These are phyloP conservation scores for Glebionis coronaria DNA, from an alignment of 129 eudicot species.

Conservation along the genomic window DNA sequence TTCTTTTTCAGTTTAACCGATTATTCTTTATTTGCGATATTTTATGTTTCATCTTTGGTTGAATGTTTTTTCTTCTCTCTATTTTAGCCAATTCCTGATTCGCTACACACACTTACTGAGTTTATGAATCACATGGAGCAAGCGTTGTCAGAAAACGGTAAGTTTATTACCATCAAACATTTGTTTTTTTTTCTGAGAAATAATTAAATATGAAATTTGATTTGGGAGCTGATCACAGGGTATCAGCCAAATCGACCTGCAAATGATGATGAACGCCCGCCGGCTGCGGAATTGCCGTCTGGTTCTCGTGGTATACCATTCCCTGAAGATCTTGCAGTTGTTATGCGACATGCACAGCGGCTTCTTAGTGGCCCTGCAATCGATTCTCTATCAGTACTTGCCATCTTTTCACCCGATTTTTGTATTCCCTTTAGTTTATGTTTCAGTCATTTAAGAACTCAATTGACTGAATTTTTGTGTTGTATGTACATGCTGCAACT, in stretches of 20 bases:
- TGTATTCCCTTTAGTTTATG: neutral
- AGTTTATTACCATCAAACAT: neutral
- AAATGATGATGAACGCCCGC: slow-evolving; percentile 27
- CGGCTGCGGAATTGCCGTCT: slow-evolving; percentile 55
- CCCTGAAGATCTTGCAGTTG: slow-evolving; percentile 59
- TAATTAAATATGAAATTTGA: neutral
- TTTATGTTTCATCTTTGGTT: slow-evolving; percentile 8
- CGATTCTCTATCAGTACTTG: slow-evolving; percentile 69
- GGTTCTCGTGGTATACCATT: slow-evolving; percentile 62
- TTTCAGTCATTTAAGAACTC: too few species aligned
- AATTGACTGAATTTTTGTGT: too few species aligned
- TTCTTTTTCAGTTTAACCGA: neutral
- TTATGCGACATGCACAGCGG: slow-evolving; percentile 65
- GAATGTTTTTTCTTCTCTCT: slow-evolving; percentile 8
- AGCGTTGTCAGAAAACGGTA: slow-evolving; percentile 69
- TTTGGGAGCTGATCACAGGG: slow-evolving; percentile 35
- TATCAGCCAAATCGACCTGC: slow-evolving; percentile 51
- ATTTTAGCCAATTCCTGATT: slow-evolving; percentile 89
- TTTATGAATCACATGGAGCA: slow-evolving; percentile 85
- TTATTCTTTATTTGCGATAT: slow-evolving; percentile 6
- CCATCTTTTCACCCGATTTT: slow-evolving; percentile 11
- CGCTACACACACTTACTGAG: slow-evolving; percentile 74
- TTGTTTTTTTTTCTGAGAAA: neutral
- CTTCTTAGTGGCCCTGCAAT: slow-evolving; percentile 64
- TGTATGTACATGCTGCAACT: too few species aligned